Evolutionary conservation across 306 rosid genomes (phyloP).

Genomic region (Mimosa pudica): DNA sequence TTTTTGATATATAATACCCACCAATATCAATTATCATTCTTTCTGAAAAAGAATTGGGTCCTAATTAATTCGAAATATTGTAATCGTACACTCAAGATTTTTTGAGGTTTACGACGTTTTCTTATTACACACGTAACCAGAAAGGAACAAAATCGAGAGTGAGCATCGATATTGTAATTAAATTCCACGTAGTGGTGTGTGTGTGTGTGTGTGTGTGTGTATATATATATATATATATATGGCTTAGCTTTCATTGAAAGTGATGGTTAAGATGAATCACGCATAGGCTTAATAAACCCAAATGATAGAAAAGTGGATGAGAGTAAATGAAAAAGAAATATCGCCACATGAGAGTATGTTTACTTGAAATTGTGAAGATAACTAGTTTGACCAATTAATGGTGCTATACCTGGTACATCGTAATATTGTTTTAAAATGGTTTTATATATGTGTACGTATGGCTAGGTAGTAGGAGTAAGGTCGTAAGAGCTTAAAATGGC

Average conservation of each 20-base stretch:
- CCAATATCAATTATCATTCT: not conserved
- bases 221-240: no score
- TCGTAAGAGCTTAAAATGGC: not conserved
- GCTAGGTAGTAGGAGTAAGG: not conserved
- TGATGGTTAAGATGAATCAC: conserved; percentile 19
- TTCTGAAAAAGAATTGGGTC: not conserved
- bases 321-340: not conserved
- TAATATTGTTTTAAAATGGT: not conserved
- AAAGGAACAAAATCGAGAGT: not conserved
- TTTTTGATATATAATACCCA: not conserved
- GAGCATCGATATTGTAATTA: conserved; percentile 18
- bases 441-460: not conserved
- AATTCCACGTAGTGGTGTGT: conserved; percentile 35
- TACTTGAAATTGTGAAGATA: conserved; percentile 24
- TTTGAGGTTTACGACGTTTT: not conserved
- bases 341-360: conserved; percentile 14
- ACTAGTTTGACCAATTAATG: conserved; percentile 27
- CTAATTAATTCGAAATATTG: conserved; percentile 33
- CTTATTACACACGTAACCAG: conserved; percentile 18
- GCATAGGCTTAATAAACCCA: not conserved
- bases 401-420: not conserved
- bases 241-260: conserved; percentile 34
- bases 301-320: conserved; percentile 20
- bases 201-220: no score
- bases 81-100: conserved; percentile 4